Evolutionary conservation across 257 asterid species (phyloP).

Genomic region (Capsicum rhomboideum): DNA sequence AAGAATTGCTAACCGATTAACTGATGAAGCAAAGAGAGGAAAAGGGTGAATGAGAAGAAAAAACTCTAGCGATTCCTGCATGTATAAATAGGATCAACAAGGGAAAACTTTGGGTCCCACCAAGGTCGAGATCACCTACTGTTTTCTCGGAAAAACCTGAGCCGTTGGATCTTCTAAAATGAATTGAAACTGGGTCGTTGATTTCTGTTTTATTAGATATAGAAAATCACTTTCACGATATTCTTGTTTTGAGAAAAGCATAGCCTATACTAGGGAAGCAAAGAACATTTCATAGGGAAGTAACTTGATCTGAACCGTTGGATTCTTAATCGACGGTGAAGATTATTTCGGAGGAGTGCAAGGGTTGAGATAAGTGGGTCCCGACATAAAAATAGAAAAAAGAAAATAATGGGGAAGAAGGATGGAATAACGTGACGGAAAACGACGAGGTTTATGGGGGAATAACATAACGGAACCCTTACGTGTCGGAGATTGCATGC

Average conservation of each 20-base stretch:
- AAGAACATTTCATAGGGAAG: slow-evolving; percentile 6
- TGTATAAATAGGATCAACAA: background rate
- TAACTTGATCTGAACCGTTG: slow-evolving; percentile 26
- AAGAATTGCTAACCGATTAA: slow-evolving; percentile 7
- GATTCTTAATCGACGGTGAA: slow-evolving; percentile 18
- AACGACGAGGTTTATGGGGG: slow-evolving; percentile 19
- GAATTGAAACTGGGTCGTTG: too few species aligned
- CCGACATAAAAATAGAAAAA: too few species aligned
- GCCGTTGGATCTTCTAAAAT: too few species aligned
- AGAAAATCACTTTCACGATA: slow-evolving; percentile 27
- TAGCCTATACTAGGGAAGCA: slow-evolving; percentile 4
- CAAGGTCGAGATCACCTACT: background rate
- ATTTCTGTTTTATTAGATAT: slow-evolving; percentile 7
- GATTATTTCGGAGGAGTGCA: background rate
- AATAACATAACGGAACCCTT: slow-evolving; percentile 18
- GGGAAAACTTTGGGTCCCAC: background rate
- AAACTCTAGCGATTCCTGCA: background rate
- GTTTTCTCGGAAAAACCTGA: background rate
- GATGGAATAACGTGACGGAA: slow-evolving; percentile 25
- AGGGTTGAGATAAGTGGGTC: background rate
- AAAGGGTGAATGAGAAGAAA: background rate
- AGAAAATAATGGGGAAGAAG: slow-evolving; percentile 16
- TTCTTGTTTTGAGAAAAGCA: slow-evolving; percentile 14
- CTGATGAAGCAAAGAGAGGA: background rate
- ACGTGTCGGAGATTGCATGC: slow-evolving; percentile 47